Percentiles rank a stretch among this genome's conserved stretches.
Conservation (phyloP, 2,329 filamentous ascomycete genomes). For the Xylariales sp. region DNA sequence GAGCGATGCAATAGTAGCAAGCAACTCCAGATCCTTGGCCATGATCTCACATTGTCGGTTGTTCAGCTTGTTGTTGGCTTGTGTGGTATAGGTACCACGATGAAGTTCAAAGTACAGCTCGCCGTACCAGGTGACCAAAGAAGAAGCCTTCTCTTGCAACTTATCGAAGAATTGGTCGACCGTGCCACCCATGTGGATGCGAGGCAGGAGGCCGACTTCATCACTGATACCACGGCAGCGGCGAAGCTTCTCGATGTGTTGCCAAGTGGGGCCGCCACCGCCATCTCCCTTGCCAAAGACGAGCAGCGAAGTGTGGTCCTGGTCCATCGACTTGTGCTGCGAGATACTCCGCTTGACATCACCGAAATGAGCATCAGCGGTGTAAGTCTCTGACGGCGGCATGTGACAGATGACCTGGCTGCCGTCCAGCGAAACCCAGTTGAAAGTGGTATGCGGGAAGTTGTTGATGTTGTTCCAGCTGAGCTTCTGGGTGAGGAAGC, state of each 20-base stretch:
- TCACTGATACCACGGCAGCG: slow-evolving; percentile 90
- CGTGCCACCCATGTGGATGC: slow-evolving; percentile 81
- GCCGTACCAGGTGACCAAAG: slow-evolving; percentile 93
- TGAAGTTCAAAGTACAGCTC: slow-evolving; percentile 98
- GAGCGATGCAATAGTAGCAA: slow-evolving; percentile 81
- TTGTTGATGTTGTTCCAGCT: slow-evolving; percentile 99
- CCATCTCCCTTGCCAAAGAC: slow-evolving; percentile 97
- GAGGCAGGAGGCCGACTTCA: slow-evolving; percentile 74
- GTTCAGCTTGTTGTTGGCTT: slow-evolving; percentile 94
- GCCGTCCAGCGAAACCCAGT: slow-evolving; percentile 94
- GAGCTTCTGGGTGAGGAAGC: slow-evolving; percentile 96
- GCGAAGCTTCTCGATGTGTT: slow-evolving; percentile 90
- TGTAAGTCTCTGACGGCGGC: slow-evolving; percentile 94
- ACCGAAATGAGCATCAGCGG: slow-evolving; percentile 88
- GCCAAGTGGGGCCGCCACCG: slow-evolving; percentile 88
- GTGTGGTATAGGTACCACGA: slow-evolving; percentile 93
- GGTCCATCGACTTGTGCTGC: slow-evolving; percentile 93
- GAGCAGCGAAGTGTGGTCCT: slow-evolving; percentile 83
- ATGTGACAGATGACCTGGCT: slow-evolving; percentile 98
- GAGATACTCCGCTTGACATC: slow-evolving; percentile 85
- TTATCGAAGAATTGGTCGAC: slow-evolving; percentile 93
- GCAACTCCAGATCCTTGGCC: slow-evolving; percentile 80
- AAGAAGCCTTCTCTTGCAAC: slow-evolving; percentile 71
- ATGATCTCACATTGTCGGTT: slow-evolving; percentile 83
- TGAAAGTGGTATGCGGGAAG: slow-evolving; percentile 98